Percentiles rank a stretch among this genome's conserved stretches.
Conservation (phyloP, 306 rosid species). For the Potentilla sterilis region DNA sequence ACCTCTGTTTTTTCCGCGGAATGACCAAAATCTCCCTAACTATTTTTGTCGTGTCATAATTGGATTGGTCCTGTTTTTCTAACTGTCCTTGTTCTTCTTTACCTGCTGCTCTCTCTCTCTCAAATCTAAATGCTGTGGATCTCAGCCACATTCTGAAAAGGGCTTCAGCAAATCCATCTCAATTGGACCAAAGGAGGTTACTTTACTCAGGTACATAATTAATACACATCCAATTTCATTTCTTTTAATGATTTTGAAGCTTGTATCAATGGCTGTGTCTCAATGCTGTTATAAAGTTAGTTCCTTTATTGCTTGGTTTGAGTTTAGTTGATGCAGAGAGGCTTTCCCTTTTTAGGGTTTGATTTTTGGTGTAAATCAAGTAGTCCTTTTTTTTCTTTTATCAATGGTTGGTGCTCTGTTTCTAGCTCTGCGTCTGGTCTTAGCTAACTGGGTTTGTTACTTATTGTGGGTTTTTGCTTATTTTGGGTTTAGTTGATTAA, state of each 20-base stretch:
- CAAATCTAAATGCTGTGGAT: background rate
- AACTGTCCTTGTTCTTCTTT: background rate
- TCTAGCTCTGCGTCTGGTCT: background rate
- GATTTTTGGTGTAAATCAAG: background rate
- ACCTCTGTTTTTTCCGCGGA: background rate
- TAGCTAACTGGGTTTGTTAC: background rate
- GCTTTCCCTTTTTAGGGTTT: slow-evolving; percentile 1
- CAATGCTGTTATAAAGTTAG: background rate
- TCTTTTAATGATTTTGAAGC: background rate
- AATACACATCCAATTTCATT: background rate
- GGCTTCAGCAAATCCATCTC: background rate
- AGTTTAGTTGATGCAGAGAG: background rate
- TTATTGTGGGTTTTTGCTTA: background rate
- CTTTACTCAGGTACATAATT: background rate
- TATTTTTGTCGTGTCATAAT: background rate
- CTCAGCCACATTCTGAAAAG: background rate
- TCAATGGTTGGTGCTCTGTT: background rate
- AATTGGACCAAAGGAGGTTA: background rate
- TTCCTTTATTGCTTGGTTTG: background rate
- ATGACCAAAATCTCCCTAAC: background rate
- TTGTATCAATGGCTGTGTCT: background rate
- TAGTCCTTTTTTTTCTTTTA: background rate
- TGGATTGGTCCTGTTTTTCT: background rate
- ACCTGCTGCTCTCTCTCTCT: background rate
- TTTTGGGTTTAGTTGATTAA: background rate